Percentiles rank a stretch among this genome's conserved stretches.
phyloP scores from a whole-genome alignment of 495 filamentous ascomycete genomes.

The Chlorociboria aeruginascens region DNA sequence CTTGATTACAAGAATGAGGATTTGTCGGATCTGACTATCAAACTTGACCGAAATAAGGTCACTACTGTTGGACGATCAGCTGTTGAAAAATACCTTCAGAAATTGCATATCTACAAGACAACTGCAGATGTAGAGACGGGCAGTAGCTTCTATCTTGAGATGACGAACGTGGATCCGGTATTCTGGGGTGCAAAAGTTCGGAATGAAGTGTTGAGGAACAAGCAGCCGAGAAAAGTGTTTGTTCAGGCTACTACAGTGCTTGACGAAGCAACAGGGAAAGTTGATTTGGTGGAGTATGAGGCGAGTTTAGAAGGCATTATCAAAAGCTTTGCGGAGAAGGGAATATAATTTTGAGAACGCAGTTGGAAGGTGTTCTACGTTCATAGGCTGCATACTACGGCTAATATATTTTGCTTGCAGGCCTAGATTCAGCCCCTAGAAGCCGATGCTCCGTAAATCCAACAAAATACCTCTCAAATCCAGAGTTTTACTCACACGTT shows the following conservation, averaged over 20 bases:
- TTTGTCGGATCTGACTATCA: slow-evolving; percentile 68
- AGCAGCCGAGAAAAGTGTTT: slow-evolving; percentile 89
- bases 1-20: slow-evolving; percentile 64
- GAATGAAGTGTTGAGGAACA: slow-evolving; percentile 68
- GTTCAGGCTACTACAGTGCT: slow-evolving; percentile 83
- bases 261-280: slow-evolving; percentile 45
- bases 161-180: slow-evolving; percentile 66
- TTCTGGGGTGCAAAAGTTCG: slow-evolving; percentile 72
- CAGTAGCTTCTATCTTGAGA: slow-evolving; percentile 63
- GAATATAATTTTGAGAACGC: slow-evolving; percentile 29
- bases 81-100: slow-evolving; percentile 80
- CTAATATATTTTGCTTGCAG: too few species aligned
- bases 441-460: too few species aligned
- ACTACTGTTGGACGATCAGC: slow-evolving; percentile 50
- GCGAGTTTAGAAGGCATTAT: slow-evolving; percentile 76
- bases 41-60: slow-evolving; percentile 75
- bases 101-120: slow-evolving; percentile 84
- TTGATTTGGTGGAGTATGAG: slow-evolving; percentile 82
- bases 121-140: slow-evolving; percentile 74
- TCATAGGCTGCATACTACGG: background rate
- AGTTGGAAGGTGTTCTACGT: background rate
- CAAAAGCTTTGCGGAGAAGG: slow-evolving; percentile 77
- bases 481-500: too few species aligned
- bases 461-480: too few species aligned
- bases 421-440: too few species aligned